These are phyloP conservation scores for Lyophyllum atratum DNA, from an alignment of 768 basidiomycete species.

Conservation along the genomic window DNA sequence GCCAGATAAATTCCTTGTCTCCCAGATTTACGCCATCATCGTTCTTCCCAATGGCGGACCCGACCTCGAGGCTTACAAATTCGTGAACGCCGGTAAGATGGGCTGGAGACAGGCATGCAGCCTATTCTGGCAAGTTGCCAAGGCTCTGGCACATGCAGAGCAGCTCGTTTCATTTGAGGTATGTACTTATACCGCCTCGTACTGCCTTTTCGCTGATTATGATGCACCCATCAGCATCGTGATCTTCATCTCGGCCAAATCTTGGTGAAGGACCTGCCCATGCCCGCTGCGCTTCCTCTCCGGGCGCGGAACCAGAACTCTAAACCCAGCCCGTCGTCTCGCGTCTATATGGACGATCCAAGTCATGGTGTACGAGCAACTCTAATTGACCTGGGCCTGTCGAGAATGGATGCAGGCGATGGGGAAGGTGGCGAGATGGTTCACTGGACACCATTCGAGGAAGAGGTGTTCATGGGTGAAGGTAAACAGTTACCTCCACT, in stretches of 20 bases:
- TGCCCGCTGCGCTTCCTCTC: slow-evolving; percentile 26
- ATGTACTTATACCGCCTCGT: slow-evolving; percentile 18
- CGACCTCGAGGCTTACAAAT: slow-evolving; percentile 86
- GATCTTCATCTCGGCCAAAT: slow-evolving; percentile 99
- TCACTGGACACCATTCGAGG: slow-evolving; percentile 83
- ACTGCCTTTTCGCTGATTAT: background rate
- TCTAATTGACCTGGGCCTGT: slow-evolving; percentile 93
- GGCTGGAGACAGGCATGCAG: slow-evolving; percentile 89
- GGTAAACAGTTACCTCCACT: slow-evolving; percentile 42
- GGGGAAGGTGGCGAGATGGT: slow-evolving; percentile 43
- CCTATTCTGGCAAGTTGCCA: slow-evolving; percentile 89
- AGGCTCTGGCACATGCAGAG: slow-evolving; percentile 80
- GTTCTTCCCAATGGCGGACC: slow-evolving; percentile 88
- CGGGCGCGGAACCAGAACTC: slow-evolving; percentile 37
- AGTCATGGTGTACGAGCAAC: slow-evolving; percentile 75
- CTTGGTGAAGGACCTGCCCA: slow-evolving; percentile 63
- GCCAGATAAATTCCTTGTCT: slow-evolving; percentile 71
- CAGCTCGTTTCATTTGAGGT: slow-evolving; percentile 87
- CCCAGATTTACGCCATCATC: slow-evolving; percentile 87
- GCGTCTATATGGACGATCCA: slow-evolving; percentile 63
- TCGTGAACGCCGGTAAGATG: slow-evolving; percentile 52
- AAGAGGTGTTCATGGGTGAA: slow-evolving; percentile 90
- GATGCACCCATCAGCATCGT: slow-evolving; percentile 68
- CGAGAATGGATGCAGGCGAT: slow-evolving; percentile 72
- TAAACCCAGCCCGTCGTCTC: slow-evolving; percentile 22